Base-by-base conservation (phyloP, 192 early-diverging fungal genomes). In the Rhizophagus sp. region DNA sequence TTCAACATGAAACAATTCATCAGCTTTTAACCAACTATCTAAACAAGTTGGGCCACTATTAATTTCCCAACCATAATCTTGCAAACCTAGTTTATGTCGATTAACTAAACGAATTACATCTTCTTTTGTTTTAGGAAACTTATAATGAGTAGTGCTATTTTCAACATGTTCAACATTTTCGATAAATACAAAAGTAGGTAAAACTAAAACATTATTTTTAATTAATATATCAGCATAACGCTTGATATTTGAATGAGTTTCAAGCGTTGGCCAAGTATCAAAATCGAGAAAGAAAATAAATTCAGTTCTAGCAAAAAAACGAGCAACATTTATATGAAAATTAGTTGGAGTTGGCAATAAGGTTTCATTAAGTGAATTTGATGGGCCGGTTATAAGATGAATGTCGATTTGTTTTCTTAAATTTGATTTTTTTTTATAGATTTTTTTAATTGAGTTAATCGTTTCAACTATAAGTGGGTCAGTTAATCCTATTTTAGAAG, bases 1-100 rank as follows among this genome's bases (percentile, higher is more conserved):
- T 50, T 88, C 83, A 11, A 89, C 83, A 0, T 82, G 75, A 62
- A 87, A 89, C 30, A 88, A 44, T 9, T 79, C 73, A 3, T 79
- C 76, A 13, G 82, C 84, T 13, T 81, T 80, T 3, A 80, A 83
- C 88, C 88, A 91, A 34, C 68, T 79, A 17, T 84, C 83, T 72
- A 81, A 83, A 81, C 86, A 81, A 2, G 88, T 88, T 4, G 88
- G 88, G 2, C 89, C 84, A 34, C 79, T 83, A 49, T 86, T 87
- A 9, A 85, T 47, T 75, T 91, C 86, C 87, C 87, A 91, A 17
- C 88, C 88, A 33, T 87, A 87, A 75, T 91, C 88, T 24, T 79
- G 64, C 34, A 79, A 50, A 34, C 77, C 77, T 66, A 79, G 17
- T 61, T 24, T 36, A 36, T n/a, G 27, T n/a, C n/a, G 27, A 36